Percentiles rank a stretch among this genome's conserved stretches.
Evolutionary conservation across 208 protist genomes (phyloP).

Genomic region (Entamoeba histolytica): DNA sequence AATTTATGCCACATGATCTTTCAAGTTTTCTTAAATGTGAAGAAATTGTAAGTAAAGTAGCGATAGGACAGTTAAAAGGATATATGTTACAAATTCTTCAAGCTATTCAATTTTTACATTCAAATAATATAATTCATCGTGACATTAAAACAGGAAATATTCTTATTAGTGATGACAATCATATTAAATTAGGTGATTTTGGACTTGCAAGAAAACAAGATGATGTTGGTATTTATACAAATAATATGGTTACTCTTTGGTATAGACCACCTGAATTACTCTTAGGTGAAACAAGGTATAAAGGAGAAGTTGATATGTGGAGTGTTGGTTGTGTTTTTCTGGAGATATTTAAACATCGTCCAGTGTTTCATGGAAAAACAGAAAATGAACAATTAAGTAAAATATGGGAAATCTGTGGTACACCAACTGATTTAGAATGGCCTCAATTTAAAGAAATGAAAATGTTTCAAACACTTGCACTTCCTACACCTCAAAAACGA

Average conservation of each 20-base stretch:
- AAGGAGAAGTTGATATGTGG: constrained; percentile 92
- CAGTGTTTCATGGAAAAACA: constrained; percentile 26
- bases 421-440: constrained; percentile 19
- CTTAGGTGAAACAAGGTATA: constrained; percentile 82
- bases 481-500: neutral
- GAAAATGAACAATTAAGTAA: constrained; percentile 29
- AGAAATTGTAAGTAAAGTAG: constrained; percentile 13
- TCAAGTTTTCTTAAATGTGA: constrained; percentile 44
- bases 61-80: neutral
- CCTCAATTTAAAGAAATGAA: neutral
- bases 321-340: constrained; percentile 94
- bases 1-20: constrained; percentile 54
- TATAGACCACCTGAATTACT: constrained; percentile 98
- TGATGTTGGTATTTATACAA: neutral
- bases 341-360: constrained; percentile 58
- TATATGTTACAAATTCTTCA: constrained; percentile 58
- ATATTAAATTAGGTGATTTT: constrained; percentile 17
- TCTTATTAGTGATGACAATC: constrained; percentile 36
- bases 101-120: constrained; percentile 64
- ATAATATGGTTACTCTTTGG: constrained; percentile 67
- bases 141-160: constrained; percentile 73
- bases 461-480: neutral
- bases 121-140: constrained; percentile 63
- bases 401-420: constrained; percentile 27
- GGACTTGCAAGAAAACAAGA: constrained; percentile 12